Conservation (phyloP, 73 alveolate species). For the Paramecium pentaurelia region DNA sequence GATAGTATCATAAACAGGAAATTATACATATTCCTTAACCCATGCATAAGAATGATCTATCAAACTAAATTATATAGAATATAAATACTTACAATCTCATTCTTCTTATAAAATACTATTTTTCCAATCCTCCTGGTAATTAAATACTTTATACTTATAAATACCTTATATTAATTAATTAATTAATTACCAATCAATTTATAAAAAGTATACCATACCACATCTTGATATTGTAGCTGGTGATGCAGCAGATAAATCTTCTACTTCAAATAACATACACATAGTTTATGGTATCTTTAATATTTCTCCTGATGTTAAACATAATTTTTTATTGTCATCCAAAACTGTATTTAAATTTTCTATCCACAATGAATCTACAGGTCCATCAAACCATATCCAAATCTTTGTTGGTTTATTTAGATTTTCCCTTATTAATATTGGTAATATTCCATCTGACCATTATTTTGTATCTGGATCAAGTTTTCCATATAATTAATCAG, state of each 20-base stretch:
- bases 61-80: neutral
- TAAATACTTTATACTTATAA: slow-evolving; percentile 81
- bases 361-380: slow-evolving; percentile 98
- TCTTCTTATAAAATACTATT: slow-evolving; percentile 33
- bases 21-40: neutral
- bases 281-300: slow-evolving; percentile 84
- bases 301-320: slow-evolving; percentile 85
- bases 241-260: slow-evolving; percentile 90
- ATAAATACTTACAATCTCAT: slow-evolving; percentile 64
- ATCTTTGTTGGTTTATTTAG: slow-evolving; percentile 80
- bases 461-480: slow-evolving; percentile 84
- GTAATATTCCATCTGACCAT: slow-evolving; percentile 82
- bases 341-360: slow-evolving; percentile 96
- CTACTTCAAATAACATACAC: slow-evolving; percentile 94
- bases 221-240: slow-evolving; percentile 98
- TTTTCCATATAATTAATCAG: slow-evolving; percentile 76
- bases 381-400: slow-evolving; percentile 97
- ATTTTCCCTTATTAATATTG: slow-evolving; percentile 71
- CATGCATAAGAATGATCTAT: slow-evolving; percentile 59
- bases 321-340: slow-evolving; percentile 94
- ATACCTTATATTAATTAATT: slow-evolving; percentile 33
- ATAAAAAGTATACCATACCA: slow-evolving; percentile 94
- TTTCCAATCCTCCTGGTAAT: slow-evolving; percentile 72
- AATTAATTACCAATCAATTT: neutral
- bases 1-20: neutral